A percentile compares a stretch with the other conserved stretches of the same genome.
phyloP scores from a whole-genome alignment of 805 yeast species.

The Priceomyces haplophilus region DNA sequence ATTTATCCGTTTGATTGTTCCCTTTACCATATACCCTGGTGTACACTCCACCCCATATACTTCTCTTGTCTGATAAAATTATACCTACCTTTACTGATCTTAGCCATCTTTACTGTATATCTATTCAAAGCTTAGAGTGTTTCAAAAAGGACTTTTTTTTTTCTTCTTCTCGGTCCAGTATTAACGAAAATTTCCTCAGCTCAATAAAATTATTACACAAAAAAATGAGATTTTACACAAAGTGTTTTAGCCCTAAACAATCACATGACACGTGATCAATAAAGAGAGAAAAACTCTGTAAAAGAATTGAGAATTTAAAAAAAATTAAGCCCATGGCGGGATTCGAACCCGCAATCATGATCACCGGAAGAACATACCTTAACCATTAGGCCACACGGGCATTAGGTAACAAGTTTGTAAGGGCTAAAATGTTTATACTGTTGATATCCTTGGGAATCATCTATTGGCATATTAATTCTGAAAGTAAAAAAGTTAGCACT shows the following conservation, averaged over 20 bases:
- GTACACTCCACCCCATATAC: too few relatives aligned
- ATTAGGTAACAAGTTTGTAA: constrained; percentile 1
- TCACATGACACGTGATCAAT: background rate
- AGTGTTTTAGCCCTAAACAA: constrained; percentile 6
- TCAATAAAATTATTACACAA: constrained; percentile 7
- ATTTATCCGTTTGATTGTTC: too few relatives aligned
- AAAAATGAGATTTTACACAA: constrained; percentile 7
- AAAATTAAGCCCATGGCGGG: constrained; percentile 60
- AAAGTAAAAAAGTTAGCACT: too few relatives aligned
- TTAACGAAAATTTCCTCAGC: constrained; percentile 12
- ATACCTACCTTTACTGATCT: constrained; percentile 56
- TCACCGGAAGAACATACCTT: constrained; percentile 72
- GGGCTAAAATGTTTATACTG: too few relatives aligned
- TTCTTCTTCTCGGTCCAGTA: constrained; percentile 4
- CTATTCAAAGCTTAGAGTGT: constrained; percentile 2
- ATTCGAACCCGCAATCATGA: constrained; percentile 76
- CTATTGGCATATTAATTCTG: too few relatives aligned
- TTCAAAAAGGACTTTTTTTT: constrained; percentile 6
- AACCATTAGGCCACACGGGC: constrained; percentile 77
- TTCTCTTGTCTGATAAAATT: background rate
- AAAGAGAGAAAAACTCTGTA: background rate
- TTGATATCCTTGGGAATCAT: too few relatives aligned
- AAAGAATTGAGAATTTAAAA: constrained; percentile 1
- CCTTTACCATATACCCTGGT: too few relatives aligned
- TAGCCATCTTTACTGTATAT: constrained; percentile 48